Evolutionary conservation across 129 eudicot species (phyloP).

Genomic region (Calendula officinalis): DNA sequence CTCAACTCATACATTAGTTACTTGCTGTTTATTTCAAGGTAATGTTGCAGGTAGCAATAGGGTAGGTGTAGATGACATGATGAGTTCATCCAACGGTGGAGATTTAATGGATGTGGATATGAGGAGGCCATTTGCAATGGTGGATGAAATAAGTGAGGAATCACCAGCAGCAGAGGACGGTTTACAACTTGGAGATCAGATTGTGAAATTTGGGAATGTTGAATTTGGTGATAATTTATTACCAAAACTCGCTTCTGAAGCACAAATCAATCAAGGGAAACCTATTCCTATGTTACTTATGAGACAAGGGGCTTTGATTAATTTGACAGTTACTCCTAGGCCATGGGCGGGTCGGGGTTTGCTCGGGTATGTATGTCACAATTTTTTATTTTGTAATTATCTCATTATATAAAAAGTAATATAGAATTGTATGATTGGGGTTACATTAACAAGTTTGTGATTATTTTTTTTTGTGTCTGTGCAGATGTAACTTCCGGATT

Average conservation of each 20-base stretch:
- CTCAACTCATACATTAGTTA: too few relatives aligned
- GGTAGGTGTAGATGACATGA: conserved; percentile 23
- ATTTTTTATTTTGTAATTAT: neutral
- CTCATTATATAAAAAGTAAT: neutral
- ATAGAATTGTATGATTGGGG: neutral
- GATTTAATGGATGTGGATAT: conserved; percentile 48
- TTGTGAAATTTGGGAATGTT: conserved; percentile 82
- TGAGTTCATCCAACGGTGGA: conserved; percentile 18
- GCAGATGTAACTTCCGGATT: conserved; percentile 80
- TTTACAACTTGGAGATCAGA: conserved; percentile 92
- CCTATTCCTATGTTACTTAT: conserved; percentile 56
- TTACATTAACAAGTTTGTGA: too few relatives aligned
- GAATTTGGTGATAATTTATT: conserved; percentile 82
- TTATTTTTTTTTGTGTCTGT: neutral
- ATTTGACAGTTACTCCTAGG: conserved; percentile 80
- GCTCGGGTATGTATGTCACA: conserved; percentile 81
- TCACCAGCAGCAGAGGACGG: conserved; percentile 99
- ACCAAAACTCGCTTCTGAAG: conserved; percentile 78
- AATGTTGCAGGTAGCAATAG: conserved; percentile 30
- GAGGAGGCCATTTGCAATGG: conserved; percentile 81
- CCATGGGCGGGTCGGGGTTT: conserved; percentile 91
- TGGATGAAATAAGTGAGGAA: conserved; percentile 87
- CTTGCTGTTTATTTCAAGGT: conserved; percentile 18
- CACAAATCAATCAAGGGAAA: conserved; percentile 60
- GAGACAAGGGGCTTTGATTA: conserved; percentile 71